Evolutionary conservation across 2,329 filamentous ascomycete species (phyloP), one percentile per base, ranked within the genome.

Genomic region (Fusarium nanum): DNA sequence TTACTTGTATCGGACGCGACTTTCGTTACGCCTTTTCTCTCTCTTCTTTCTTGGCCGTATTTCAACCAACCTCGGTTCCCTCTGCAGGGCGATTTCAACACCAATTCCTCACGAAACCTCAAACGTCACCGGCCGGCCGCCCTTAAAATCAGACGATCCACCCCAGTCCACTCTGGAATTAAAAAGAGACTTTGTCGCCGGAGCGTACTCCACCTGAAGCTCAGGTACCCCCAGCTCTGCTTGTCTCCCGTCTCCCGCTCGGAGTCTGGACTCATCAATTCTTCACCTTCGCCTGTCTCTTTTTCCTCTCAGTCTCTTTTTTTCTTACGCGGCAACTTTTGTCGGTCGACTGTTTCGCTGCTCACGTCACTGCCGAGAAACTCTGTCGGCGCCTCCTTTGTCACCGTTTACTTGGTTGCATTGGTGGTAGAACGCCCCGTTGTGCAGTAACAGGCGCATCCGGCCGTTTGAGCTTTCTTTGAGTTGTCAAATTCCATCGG

Each of bases 101-200:
- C 37, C 44, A 71, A 69, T 69, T 71, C 68, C 68, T 65, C 47
- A 32, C 68, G 34, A 56, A 71, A 70, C 52, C 42, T 68, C 68
- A 50, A 64, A 71, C 68, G 68, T 71, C 68, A 71, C 68, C 55
- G 44, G 48, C 63, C 61, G 47, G 64, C 46, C 68, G 64, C 68
- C 68, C 68, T 71, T 62, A 49, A 62, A 71, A 71, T 66, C 68
- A 67, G 68, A 56, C 60, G 64, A 71, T 71, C 68, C 68, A 71
- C 68, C 56, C 68, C 52, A 66, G 68, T 61, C 64, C 59, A 65
- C 46, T 57, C 44, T 64, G 54, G 58, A 68, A 59, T 55, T 50
- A 52, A 49, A 58, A 59, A 68, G 58, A 61, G 59, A 56, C 61
- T 59, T 71, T 52, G 37, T 68, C 60, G 55, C 62, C 53, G 32